Percentiles rank a stretch among this genome's conserved stretches.
Evolutionary conservation across 495 filamentous ascomycete species (phyloP).

Genomic region (Penicillium subrubescens): DNA sequence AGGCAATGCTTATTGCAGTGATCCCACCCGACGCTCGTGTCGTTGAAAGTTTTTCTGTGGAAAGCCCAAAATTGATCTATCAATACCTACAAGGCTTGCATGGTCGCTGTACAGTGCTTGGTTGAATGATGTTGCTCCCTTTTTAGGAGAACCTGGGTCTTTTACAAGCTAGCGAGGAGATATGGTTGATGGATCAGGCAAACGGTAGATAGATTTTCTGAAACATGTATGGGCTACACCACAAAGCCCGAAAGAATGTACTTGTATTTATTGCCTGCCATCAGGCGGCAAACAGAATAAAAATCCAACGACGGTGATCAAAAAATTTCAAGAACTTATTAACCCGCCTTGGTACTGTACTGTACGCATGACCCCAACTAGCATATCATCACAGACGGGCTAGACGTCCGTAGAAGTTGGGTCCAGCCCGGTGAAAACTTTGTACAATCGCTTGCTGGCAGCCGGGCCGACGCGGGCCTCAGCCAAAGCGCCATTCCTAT

Average conservation of each 20-base stretch:
- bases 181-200: neutral
- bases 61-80: no score
- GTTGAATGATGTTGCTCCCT: no score
- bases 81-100: no score
- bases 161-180: neutral
- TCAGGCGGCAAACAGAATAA: neutral
- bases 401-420: slow-evolving; percentile 68
- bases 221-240: neutral
- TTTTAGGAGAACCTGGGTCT: no score
- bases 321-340: neutral
- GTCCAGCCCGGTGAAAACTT: slow-evolving; percentile 72
- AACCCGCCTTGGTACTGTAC: neutral
- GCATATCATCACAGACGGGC: slow-evolving; percentile 11
- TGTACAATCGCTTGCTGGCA: slow-evolving; percentile 71
- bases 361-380: neutral
- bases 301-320: neutral
- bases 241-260: neutral
- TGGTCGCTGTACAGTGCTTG: no score
- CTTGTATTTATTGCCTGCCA: neutral
- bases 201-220: neutral
- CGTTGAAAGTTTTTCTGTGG: no score
- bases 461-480: slow-evolving; percentile 68
- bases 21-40: no score
- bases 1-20: no score
- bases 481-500: slow-evolving; percentile 65